phyloP scores from a whole-genome alignment of 2,329 filamentous ascomycete species.

The Stemphylium vesicarium region DNA sequence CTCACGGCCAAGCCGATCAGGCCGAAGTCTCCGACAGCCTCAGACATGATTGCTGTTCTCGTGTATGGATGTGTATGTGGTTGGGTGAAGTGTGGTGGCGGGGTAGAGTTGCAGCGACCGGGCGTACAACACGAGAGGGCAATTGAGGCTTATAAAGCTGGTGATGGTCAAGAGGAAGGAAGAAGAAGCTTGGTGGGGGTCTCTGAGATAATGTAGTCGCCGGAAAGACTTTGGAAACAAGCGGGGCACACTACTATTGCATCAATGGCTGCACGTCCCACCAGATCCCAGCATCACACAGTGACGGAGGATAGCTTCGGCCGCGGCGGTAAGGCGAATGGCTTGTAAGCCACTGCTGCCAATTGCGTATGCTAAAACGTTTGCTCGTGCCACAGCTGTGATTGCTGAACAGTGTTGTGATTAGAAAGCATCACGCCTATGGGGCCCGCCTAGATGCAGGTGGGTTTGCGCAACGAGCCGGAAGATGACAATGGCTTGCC shows the following conservation, averaged over 20 bases:
- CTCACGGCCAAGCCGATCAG: slow-evolving; percentile 59
- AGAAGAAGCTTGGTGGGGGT: slow-evolving; percentile 31
- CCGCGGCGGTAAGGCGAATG: slow-evolving; percentile 37
- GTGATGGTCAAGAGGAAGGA: slow-evolving; percentile 30
- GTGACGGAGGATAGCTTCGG: slow-evolving; percentile 25
- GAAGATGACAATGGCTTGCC: background rate
- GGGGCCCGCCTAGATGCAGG: background rate
- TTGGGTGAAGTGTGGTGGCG: slow-evolving; percentile 23
- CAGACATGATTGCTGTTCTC: slow-evolving; percentile 43
- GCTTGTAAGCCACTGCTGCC: slow-evolving; percentile 19
- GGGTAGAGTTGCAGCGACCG: slow-evolving; percentile 41
- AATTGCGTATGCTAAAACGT: slow-evolving; percentile 15
- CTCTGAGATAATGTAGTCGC: slow-evolving; percentile 44
- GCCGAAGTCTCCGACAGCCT: slow-evolving; percentile 58
- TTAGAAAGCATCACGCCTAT: slow-evolving; percentile 10
- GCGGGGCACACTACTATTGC: slow-evolving; percentile 39
- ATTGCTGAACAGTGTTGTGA: slow-evolving; percentile 12
- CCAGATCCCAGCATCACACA: slow-evolving; percentile 12
- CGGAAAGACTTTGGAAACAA: slow-evolving; percentile 43
- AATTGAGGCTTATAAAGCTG: slow-evolving; percentile 30
- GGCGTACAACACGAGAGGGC: slow-evolving; percentile 36
- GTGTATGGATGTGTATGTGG: slow-evolving; percentile 6
- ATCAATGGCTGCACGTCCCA: slow-evolving; percentile 35
- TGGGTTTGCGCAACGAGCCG: background rate
- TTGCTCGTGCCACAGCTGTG: slow-evolving; percentile 13